These are phyloP conservation scores for Thuja plicata DNA, from an alignment of 83 land plant species.

Conservation along the genomic window DNA sequence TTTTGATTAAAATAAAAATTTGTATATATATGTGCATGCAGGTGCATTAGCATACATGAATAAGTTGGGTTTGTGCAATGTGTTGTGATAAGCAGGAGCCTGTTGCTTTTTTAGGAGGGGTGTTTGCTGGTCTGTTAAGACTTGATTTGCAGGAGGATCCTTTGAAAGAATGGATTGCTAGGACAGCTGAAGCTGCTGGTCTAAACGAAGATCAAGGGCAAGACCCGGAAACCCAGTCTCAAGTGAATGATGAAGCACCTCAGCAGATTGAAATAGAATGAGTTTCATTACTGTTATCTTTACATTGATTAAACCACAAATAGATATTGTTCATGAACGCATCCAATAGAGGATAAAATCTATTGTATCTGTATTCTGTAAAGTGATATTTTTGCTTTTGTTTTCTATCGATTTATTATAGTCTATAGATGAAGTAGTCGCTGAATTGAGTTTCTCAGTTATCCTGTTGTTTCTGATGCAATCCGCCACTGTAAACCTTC, in stretches of 20 bases:
- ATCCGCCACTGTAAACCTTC: neutral
- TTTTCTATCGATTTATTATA: neutral
- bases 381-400: neutral
- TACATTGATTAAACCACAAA: neutral
- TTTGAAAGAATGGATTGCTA: conserved; percentile 84
- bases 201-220: conserved; percentile 37
- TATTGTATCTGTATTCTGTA: neutral
- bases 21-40: neutral
- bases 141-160: conserved; percentile 95
- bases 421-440: neutral
- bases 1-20: neutral
- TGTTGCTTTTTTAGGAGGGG: conserved; percentile 87
- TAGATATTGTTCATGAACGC: neutral
- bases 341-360: neutral
- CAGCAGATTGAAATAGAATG: conserved; percentile 79
- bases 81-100: conserved; percentile 67
- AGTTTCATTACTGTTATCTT: conserved; percentile 3
- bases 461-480: neutral
- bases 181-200: conserved; percentile 84
- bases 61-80: neutral
- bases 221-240: conserved; percentile 15
- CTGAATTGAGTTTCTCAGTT: neutral
- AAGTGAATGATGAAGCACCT: conserved; percentile 49
- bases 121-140: conserved; percentile 89
- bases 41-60: neutral